Conservation (phyloP, 345 rosid genomes). For the Cardamine occulta region DNA sequence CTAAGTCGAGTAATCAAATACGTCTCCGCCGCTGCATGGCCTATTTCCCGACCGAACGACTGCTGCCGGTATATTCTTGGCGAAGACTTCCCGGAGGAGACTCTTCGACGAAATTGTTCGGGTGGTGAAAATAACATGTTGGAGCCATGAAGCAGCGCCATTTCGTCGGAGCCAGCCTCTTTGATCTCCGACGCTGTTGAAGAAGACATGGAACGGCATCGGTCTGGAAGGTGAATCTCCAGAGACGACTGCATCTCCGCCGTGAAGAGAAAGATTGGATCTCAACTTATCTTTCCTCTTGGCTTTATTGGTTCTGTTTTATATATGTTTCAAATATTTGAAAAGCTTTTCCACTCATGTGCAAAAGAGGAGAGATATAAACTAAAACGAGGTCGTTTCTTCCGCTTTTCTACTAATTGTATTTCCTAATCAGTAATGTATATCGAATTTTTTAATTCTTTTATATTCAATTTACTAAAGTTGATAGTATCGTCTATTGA, state of each 20-base stretch:
- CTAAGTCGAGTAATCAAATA: slow-evolving; percentile 70
- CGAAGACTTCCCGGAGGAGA: slow-evolving; percentile 31
- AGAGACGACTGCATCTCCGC: slow-evolving; percentile 35
- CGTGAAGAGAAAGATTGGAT: slow-evolving; percentile 20
- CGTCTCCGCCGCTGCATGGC: slow-evolving; percentile 81
- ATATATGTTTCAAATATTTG: slow-evolving; percentile 15
- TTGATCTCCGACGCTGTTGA: slow-evolving; percentile 11
- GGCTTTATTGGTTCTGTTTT: not conserved
- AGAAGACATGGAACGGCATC: not conserved
- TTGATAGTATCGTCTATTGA: too few species aligned
- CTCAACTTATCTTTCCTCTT: not conserved
- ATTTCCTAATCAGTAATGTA: not conserved
- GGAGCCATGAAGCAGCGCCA: slow-evolving; percentile 13
- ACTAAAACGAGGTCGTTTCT: not conserved
- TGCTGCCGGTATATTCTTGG: slow-evolving; percentile 49
- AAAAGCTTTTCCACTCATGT: slow-evolving; percentile 7
- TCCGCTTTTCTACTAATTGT: not conserved
- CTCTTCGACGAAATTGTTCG: slow-evolving; percentile 46
- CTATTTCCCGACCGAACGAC: slow-evolving; percentile 61
- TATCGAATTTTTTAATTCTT: not conserved
- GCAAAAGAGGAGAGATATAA: not conserved
- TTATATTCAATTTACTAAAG: not conserved
- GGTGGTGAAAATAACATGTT: slow-evolving; percentile 15
- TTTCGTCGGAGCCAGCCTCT: slow-evolving; percentile 9
- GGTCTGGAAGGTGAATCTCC: slow-evolving; percentile 2